These are phyloP conservation scores for Trichomonascus vanleenenianus DNA, from an alignment of 805 yeast genomes.

Conservation along the genomic window DNA sequence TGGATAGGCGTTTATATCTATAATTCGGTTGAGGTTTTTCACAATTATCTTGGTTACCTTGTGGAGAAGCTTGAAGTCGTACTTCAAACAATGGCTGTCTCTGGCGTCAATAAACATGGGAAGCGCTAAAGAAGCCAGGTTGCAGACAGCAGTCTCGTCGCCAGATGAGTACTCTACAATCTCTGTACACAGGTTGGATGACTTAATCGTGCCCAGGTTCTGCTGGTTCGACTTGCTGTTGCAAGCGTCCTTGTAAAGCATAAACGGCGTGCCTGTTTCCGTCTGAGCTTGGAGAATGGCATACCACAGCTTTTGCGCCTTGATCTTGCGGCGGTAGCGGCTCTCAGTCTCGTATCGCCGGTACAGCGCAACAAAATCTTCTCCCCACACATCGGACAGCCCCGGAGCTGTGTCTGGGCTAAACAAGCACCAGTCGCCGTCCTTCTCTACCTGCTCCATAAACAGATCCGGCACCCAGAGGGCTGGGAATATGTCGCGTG, in stretches of 20 bases:
- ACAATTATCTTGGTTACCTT: slow-evolving; percentile 63
- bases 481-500: slow-evolving; percentile 86
- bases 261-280: slow-evolving; percentile 91
- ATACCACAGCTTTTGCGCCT: slow-evolving; percentile 83
- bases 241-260: slow-evolving; percentile 93
- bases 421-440: slow-evolving; percentile 77
- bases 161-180: slow-evolving; percentile 81
- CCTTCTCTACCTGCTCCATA: slow-evolving; percentile 72
- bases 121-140: slow-evolving; percentile 82
- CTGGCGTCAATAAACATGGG: slow-evolving; percentile 52
- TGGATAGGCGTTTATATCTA: slow-evolving; percentile 80
- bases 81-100: slow-evolving; percentile 26
- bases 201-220: slow-evolving; percentile 82
- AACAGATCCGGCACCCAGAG: slow-evolving; percentile 91
- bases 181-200: slow-evolving; percentile 89
- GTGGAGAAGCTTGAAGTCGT: slow-evolving; percentile 66
- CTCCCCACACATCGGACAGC: slow-evolving; percentile 69
- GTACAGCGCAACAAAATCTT: slow-evolving; percentile 63
- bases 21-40: slow-evolving; percentile 67
- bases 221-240: slow-evolving; percentile 79
- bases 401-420: slow-evolving; percentile 86
- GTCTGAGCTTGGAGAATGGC: slow-evolving; percentile 82
- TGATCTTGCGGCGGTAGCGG: slow-evolving; percentile 47
- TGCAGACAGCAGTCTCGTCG: slow-evolving; percentile 89
- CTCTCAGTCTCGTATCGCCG: slow-evolving; percentile 61